Evolutionary conservation across 352 stramenopile species (phyloP).

Genomic region (Proteromonas lacertae): DNA sequence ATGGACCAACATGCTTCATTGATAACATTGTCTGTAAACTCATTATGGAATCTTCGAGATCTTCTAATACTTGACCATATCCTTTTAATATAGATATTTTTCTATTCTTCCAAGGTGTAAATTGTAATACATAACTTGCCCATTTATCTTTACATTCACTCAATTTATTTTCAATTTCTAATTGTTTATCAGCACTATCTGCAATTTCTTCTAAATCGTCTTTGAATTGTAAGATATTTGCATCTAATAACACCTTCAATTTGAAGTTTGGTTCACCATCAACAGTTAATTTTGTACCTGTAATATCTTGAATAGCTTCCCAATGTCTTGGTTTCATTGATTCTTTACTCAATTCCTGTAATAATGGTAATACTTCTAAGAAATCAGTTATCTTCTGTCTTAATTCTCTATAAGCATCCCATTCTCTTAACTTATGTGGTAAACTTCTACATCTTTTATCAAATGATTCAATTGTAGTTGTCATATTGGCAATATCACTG

Average conservation of each 20-base stretch:
- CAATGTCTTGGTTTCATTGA: slow-evolving; percentile 45
- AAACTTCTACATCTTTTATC: slow-evolving; percentile 32
- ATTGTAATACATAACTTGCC: slow-evolving; percentile 29
- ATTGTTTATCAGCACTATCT: slow-evolving; percentile 45
- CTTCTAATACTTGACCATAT: slow-evolving; percentile 37
- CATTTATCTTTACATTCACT: slow-evolving; percentile 40
- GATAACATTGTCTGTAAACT: slow-evolving; percentile 41
- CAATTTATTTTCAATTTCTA: slow-evolving; percentile 46
- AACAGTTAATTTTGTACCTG: slow-evolving; percentile 11
- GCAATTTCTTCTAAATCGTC: slow-evolving; percentile 29
- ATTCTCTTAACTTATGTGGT: slow-evolving; percentile 34
- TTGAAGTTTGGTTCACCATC: slow-evolving; percentile 27
- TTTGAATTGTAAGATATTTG: slow-evolving; percentile 29
- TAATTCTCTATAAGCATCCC: slow-evolving; percentile 25
- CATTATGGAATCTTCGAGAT: slow-evolving; percentile 42
- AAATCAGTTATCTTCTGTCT: slow-evolving; percentile 6
- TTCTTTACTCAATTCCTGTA: slow-evolving; percentile 19
- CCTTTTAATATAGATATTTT: slow-evolving; percentile 24
- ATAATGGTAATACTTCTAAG: slow-evolving; percentile 23
- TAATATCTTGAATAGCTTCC: slow-evolving; percentile 24
- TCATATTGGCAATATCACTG: slow-evolving; percentile 14
- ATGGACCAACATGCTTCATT: slow-evolving; percentile 44
- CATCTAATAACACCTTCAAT: slow-evolving; percentile 31
- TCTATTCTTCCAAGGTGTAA: slow-evolving; percentile 34
- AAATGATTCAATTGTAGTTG: slow-evolving; percentile 20